A percentile compares a stretch with the other conserved stretches of the same genome.
Evolutionary conservation across 352 stramenopile genomes (phyloP).

Genomic region (Phytophthora aleatoria): DNA sequence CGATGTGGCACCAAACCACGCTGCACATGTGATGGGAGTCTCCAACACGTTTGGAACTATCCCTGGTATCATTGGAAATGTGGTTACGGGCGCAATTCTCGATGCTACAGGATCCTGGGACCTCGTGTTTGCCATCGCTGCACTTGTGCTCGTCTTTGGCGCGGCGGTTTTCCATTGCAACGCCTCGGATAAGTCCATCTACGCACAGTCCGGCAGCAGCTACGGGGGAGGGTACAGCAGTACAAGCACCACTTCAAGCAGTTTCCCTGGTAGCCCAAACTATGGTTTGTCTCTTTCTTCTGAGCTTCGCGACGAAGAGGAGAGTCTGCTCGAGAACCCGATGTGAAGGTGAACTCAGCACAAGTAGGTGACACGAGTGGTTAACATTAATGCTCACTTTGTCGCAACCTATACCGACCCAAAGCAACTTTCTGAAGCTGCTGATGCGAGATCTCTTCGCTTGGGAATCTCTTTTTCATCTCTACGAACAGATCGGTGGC

Average conservation of each 20-base stretch:
- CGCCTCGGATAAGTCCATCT: conserved; percentile 82
- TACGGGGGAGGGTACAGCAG: conserved; percentile 31
- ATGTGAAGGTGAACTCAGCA: conserved; percentile 19
- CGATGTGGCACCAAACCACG: conserved; percentile 80
- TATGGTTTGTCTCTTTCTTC: conserved; percentile 38
- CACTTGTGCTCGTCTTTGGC: conserved; percentile 70
- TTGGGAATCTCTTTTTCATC: conserved; percentile 64
- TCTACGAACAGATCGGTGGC: conserved; percentile 76
- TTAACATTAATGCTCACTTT: conserved; percentile 29
- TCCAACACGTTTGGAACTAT: conserved; percentile 89
- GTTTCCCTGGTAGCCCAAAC: conserved; percentile 34
- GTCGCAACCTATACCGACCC: conserved; percentile 59
- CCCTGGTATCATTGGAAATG: conserved; percentile 84
- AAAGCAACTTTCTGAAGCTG: conserved; percentile 68
- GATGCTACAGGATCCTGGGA: conserved; percentile 74
- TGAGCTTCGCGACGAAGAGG: conserved; percentile 55
- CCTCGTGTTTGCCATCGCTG: conserved; percentile 83
- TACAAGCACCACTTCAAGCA: conserved; percentile 39
- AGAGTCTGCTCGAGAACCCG: conserved; percentile 54
- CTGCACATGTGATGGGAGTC: conserved; percentile 86
- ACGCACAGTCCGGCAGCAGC: conserved; percentile 22
- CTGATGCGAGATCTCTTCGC: conserved; percentile 54
- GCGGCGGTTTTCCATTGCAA: conserved; percentile 77
- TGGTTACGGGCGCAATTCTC: conserved; percentile 84
- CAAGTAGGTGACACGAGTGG: background rate